A percentile compares a stretch with the other conserved stretches of the same genome.
Evolutionary conservation across 306 rosid genomes (phyloP).

Genomic region (Amphicarpaea edgeworthii): DNA sequence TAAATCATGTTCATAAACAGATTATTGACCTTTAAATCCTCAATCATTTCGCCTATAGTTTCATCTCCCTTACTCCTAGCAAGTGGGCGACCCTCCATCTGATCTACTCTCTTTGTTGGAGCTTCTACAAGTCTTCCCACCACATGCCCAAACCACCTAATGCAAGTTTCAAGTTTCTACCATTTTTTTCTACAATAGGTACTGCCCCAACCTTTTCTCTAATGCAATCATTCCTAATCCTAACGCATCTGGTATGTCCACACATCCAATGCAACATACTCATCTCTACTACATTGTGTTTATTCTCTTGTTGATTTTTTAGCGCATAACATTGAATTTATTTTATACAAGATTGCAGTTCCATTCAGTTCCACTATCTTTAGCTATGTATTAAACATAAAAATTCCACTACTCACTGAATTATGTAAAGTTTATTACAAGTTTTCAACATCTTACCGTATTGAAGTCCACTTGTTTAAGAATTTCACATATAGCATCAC

Average conservation of each 20-base stretch:
- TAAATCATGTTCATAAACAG: not conserved
- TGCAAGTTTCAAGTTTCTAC: not conserved
- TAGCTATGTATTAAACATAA: constrained; percentile 4
- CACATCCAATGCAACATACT: not conserved
- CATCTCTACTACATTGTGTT: not conserved
- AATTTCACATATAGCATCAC: constrained; percentile 85
- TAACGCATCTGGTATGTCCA: not conserved
- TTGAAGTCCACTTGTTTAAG: constrained; percentile 99
- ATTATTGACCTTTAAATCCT: not conserved
- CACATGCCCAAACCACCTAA: not conserved
- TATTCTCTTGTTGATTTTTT: not conserved
- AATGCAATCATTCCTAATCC: not conserved
- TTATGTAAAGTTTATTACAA: constrained; percentile 1
- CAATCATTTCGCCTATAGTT: not conserved
- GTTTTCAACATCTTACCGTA: constrained; percentile 66
- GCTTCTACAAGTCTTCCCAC: not conserved
- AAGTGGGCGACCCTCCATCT: not conserved
- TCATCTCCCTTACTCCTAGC: not conserved
- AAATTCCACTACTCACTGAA: constrained; percentile 10
- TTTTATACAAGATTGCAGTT: constrained; percentile 4
- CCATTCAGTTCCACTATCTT: not conserved
- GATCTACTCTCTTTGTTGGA: not conserved
- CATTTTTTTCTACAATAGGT: not conserved
- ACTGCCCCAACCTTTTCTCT: not conserved
- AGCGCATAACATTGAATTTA: not conserved